These are phyloP conservation scores for Schwanniomyces sp. DNA, from an alignment of 805 yeast genomes.

Conservation along the genomic window DNA sequence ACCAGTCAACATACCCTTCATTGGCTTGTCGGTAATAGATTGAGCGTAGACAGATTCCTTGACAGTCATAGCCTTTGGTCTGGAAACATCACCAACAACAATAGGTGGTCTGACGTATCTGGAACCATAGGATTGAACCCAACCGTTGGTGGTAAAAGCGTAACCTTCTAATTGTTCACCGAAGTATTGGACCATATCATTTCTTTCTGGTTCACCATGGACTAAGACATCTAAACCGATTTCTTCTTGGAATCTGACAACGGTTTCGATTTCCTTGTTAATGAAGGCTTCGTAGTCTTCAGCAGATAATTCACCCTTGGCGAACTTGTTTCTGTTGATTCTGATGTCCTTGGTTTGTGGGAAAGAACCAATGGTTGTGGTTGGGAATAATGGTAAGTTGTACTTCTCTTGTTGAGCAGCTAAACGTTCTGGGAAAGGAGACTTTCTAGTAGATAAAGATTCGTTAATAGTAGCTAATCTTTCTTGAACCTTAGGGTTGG, in stretches of 20 bases:
- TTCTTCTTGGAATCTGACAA: constrained; percentile 98
- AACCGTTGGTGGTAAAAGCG: constrained; percentile 98
- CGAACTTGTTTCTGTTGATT: constrained; percentile 96
- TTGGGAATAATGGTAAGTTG: constrained; percentile 98
- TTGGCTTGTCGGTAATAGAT: constrained; percentile 90
- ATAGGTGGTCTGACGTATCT: constrained; percentile 99
- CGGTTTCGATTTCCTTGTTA: constrained; percentile 93
- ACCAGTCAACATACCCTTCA: constrained; percentile 99
- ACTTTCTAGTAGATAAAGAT: constrained; percentile 76
- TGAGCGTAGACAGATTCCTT: constrained; percentile 99
- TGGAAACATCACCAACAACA: constrained; percentile 97
- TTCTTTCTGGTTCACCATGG: constrained; percentile 99
- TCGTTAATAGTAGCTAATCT: constrained; percentile 79
- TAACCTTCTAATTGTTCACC: constrained; percentile 99
- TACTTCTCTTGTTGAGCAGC: constrained; percentile 81
- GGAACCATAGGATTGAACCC: constrained; percentile 99
- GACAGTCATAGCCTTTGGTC: constrained; percentile 98
- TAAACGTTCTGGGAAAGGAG: constrained; percentile 85
- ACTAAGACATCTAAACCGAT: constrained; percentile 97
- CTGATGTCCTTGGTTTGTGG: constrained; percentile 99
- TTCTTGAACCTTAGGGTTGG: constrained; percentile 85
- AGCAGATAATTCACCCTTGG: constrained; percentile 93
- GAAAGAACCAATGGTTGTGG: constrained; percentile 99
- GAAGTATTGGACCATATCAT: constrained; percentile 99
- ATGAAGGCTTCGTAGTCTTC: constrained; percentile 96